Conservation (phyloP, 1,284 basidiomycete species). For the Malassezia restricta region DNA sequence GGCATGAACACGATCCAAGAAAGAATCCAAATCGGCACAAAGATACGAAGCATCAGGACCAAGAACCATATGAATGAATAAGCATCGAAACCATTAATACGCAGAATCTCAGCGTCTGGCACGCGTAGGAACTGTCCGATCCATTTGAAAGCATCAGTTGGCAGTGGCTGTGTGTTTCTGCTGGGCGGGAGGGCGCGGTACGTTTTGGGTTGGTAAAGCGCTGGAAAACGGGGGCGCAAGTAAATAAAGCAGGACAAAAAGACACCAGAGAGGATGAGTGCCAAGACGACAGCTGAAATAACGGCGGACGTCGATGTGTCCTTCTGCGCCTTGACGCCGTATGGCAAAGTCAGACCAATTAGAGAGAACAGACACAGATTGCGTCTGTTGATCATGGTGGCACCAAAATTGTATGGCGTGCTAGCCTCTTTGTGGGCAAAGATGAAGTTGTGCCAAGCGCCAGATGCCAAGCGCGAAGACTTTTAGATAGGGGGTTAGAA, state of each 20-base stretch:
- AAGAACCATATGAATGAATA: conserved; percentile 87
- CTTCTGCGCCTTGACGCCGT: conserved; percentile 11
- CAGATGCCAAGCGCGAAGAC: too few species aligned
- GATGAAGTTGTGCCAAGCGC: too few species aligned
- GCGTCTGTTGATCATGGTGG: neutral
- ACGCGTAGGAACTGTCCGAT: conserved; percentile 44
- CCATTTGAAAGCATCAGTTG: conserved; percentile 46
- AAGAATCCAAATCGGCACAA: conserved; percentile 57
- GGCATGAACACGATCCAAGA: conserved; percentile 53
- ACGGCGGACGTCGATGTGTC: conserved; percentile 36
- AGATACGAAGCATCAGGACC: conserved; percentile 61
- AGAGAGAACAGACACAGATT: neutral
- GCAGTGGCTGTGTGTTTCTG: conserved; percentile 41
- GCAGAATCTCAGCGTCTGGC: conserved; percentile 37
- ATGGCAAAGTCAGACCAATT: neutral
- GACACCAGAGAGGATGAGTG: conserved; percentile 35
- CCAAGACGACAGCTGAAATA: conserved; percentile 40
- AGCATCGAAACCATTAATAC: conserved; percentile 73
- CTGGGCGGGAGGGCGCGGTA: conserved; percentile 40
- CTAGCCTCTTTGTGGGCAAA: too few species aligned
- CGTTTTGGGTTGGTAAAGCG: conserved; percentile 47
- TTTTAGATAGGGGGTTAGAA: too few species aligned
- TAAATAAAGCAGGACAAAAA: conserved; percentile 45
- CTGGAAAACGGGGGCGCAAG: conserved; percentile 44
- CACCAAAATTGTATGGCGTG: too few species aligned